A percentile compares a stretch with the other conserved stretches of the same genome.
These are phyloP conservation scores for Keqinozyma sinolaborantium DNA, from an alignment of 1,139 yeast species.

Conservation along the genomic window DNA sequence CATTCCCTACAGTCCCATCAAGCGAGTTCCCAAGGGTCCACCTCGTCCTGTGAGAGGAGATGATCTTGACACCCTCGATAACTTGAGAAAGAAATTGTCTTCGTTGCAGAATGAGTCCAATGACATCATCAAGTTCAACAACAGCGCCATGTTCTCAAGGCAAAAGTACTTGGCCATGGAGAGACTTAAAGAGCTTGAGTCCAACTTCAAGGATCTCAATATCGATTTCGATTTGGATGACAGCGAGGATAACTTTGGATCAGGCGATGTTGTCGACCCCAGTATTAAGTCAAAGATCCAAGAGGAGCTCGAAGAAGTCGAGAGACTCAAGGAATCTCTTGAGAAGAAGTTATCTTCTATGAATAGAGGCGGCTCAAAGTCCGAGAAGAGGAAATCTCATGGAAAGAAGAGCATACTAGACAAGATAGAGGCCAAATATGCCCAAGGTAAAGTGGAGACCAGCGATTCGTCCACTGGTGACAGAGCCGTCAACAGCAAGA, in stretches of 20 bases:
- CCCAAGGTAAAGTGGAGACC: slow-evolving; percentile 38
- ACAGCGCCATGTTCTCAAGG: slow-evolving; percentile 53
- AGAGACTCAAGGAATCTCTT: slow-evolving; percentile 40
- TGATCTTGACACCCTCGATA: slow-evolving; percentile 45
- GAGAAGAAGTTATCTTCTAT: slow-evolving; percentile 29
- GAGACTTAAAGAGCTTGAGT: slow-evolving; percentile 60
- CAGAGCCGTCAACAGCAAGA: slow-evolving; percentile 9
- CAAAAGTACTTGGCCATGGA: slow-evolving; percentile 66
- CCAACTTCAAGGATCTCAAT: slow-evolving; percentile 57
- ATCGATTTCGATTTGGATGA: slow-evolving; percentile 43
- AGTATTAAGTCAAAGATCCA: slow-evolving; percentile 32
- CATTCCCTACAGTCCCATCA: slow-evolving; percentile 13
- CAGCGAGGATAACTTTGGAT: slow-evolving; percentile 23
- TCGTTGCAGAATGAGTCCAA: slow-evolving; percentile 69
- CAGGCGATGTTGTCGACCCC: slow-evolving; percentile 29
- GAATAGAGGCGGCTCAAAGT: slow-evolving; percentile 9
- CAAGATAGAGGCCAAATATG: slow-evolving; percentile 46
- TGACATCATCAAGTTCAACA: slow-evolving; percentile 66
- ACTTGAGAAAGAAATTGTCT: slow-evolving; percentile 55
- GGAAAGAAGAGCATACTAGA: slow-evolving; percentile 21
- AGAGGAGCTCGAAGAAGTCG: slow-evolving; percentile 46
- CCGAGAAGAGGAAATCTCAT: slow-evolving; percentile 7
- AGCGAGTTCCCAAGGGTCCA: slow-evolving; percentile 18
- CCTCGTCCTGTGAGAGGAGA: slow-evolving; percentile 37
- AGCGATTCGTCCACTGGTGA: slow-evolving; percentile 7